These are phyloP conservation scores for Phyllosticta ampelicida DNA, from an alignment of 2,329 filamentous ascomycete species.

Conservation along the genomic window DNA sequence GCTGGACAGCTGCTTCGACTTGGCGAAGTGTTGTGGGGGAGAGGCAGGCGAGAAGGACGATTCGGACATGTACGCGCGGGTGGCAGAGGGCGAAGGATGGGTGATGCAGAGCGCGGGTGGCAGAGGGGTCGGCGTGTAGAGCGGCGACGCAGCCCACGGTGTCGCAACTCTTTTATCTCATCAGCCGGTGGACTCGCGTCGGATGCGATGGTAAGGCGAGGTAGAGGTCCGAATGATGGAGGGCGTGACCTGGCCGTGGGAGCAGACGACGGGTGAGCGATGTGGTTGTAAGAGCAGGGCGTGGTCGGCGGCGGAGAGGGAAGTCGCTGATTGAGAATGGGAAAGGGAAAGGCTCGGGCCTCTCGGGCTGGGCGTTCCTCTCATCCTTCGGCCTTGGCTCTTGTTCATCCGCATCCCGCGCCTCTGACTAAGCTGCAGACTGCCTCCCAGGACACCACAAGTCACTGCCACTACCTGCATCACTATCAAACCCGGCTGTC, in stretches of 20 bases:
- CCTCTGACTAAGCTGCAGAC: too few species aligned
- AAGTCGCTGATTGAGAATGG: background rate
- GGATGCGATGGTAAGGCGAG: background rate
- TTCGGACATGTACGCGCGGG: background rate
- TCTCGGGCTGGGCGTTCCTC: background rate
- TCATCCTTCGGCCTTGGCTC: background rate
- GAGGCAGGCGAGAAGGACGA: constrained; percentile 35
- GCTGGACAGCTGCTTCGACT: constrained; percentile 30
- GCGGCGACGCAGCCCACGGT: background rate
- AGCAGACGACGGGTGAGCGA: background rate
- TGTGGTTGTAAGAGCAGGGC: background rate
- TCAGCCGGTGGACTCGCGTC: background rate
- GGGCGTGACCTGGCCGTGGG: background rate
- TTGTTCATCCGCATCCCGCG: background rate
- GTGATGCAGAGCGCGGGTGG: constrained; percentile 16
- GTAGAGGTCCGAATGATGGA: background rate
- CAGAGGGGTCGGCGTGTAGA: constrained; percentile 13
- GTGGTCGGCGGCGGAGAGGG: background rate
- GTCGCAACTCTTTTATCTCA: background rate
- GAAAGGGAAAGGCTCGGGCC: too few species aligned
- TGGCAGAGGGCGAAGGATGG: constrained; percentile 29
- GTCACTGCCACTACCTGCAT: background rate
- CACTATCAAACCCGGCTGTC: background rate
- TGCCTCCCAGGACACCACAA: too few species aligned
- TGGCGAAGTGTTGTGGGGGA: constrained; percentile 30